Evolutionary conservation across 2,329 filamentous ascomycete genomes (phyloP), one percentile per base, ranked within the genome.

Genomic region (Xylariaceae sp.): DNA sequence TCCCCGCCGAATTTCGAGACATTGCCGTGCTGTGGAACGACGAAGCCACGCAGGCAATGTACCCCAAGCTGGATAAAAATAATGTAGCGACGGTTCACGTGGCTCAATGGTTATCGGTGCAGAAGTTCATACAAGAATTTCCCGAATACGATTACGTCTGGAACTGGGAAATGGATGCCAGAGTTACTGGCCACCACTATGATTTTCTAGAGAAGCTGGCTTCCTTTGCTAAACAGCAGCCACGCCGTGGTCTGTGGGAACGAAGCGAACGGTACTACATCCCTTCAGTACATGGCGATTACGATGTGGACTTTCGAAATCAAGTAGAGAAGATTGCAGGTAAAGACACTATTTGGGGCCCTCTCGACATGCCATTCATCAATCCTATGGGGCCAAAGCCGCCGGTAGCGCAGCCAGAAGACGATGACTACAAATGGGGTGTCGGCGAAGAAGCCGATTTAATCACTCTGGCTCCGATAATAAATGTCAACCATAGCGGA

Each of bases 161-260:
- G 88, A 92, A 92, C 68, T 92, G 88, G 88, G 89, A 94, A 67
- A 88, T 90, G 72, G 88, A 94, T 65, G 84, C 86, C 30, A 80
- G 89, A 45, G 87, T 87, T 65, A 89, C 85, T 0, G 89, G 89
- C 8, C 88, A 94, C 59, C 85, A 91, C 71, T 92, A 92, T 69
- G 86, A 92, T 62, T 81, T 92, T 60, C 80, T 90, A 41, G 80
- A 86, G 61, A 84, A 84, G 57, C 70, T 90, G 7, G 71, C 73
- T 19, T 70, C 77, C 1, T 89, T 88, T 72, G 80, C 81, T 22
- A 80, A 78, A 68, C 78, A 77, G 56, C 86, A 89, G 68, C 87
- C 87, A 8, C 81, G 87, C 53, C 85, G 85, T 63, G 85, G 85
- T 3, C 70, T 89, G 5, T 90, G 87, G 87, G 87, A 90, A 68